These are phyloP conservation scores for Rhizoctonia solani DNA, from an alignment of 1,284 basidiomycete genomes.

Conservation along the genomic window DNA sequence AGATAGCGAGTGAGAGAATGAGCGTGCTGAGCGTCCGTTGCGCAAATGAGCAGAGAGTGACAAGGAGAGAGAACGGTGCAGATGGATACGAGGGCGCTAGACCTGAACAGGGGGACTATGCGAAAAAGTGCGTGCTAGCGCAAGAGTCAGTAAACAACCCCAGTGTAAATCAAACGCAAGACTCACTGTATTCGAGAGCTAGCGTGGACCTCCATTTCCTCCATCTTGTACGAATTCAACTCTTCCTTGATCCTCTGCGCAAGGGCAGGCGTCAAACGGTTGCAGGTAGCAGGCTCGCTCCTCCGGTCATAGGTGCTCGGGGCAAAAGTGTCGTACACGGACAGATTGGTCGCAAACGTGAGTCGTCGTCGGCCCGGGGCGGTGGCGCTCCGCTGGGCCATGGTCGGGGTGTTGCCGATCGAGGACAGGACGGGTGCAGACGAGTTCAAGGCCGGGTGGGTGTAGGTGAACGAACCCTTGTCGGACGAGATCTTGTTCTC, in stretches of 20 bases:
- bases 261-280: constrained; percentile 88
- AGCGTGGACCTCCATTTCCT: constrained; percentile 96
- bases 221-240: constrained; percentile 96
- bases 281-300: constrained; percentile 96
- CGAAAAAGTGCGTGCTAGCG: constrained; percentile 67
- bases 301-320: constrained; percentile 88
- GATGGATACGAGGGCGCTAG: neutral
- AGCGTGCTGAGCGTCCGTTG: too few relatives aligned
- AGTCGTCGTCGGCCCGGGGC: constrained; percentile 66
- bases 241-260: constrained; percentile 97
- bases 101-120: constrained; percentile 42
- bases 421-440: constrained; percentile 86
- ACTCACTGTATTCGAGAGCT: constrained; percentile 78
- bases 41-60: too few relatives aligned
- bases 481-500: constrained; percentile 33
- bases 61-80: too few relatives aligned
- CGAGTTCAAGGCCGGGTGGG: constrained; percentile 68
- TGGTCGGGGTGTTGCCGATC: constrained; percentile 48
- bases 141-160: too few relatives aligned
- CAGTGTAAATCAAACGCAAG: too few relatives aligned
- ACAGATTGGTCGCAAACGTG: constrained; percentile 88
- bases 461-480: constrained; percentile 52
- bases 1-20: too few relatives aligned
- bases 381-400: constrained; percentile 43
- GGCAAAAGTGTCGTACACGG: constrained; percentile 95